Base-by-base conservation (phyloP, 495 filamentous ascomycete species). In the Aspergillus conjunctus region DNA sequence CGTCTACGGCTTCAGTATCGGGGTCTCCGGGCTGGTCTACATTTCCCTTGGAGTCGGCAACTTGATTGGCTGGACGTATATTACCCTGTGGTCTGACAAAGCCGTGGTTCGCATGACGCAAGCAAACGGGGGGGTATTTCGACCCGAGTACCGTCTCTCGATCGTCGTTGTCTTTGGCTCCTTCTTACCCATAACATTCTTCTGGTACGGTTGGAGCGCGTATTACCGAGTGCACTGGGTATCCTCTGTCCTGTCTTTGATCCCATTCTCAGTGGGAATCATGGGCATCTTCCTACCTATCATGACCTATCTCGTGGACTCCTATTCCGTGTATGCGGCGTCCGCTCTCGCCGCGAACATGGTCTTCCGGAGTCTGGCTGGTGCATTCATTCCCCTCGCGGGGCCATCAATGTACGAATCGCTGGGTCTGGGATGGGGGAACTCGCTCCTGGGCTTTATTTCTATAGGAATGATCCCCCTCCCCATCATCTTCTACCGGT, bases 381-480 rank as follows among this genome's bases (percentile, higher is more conserved):
- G 56, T 12, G 45, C 46, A 7, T 37, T 58, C 6, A 20, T 58
- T 14, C 56, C 56, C 3, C 18, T 58, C 18, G 56, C 56, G 1
- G 56, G 56, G 0, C 56, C 56, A 20, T 39, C 56, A 4, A 58
- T 58, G 56, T 58, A 58, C 34, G 18, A 50, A 2, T 63, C 62
- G 0, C 65, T 88, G 2, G 83, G 84, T 0, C 64, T 81, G 0
- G 83, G 84, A 0, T 86, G 84, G 76, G 85, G 84, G 0, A 85
- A 85, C 60, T 80, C 75, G 6, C 46, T 85, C 53, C 65, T 88
- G 17, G 85, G 70, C 0, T 86, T 86, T 45, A 73, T 87, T 33
- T 77, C 81, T 12, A 50, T 87, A 12, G 71, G 67, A 1, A 53
- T 85, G 57, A 69, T 82, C 14, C 84, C 84, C 1, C 69, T 79